Evolutionary conservation across 306 rosid species (phyloP), one percentile per base, ranked within the genome.

Genomic region (Rosa multiflora): DNA sequence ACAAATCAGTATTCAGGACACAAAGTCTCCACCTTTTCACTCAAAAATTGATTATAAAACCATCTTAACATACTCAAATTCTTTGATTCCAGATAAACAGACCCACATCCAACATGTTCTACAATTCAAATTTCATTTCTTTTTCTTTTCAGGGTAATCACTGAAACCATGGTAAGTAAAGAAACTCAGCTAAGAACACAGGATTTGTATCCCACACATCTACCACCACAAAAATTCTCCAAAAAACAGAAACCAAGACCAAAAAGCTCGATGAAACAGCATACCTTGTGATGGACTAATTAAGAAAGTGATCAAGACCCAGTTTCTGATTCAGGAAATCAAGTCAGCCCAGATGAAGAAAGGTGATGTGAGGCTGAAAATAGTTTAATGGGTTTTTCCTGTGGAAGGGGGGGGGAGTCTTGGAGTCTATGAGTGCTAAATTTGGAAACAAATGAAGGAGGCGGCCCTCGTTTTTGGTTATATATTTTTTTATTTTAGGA

Each of bases 331-430:
- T 58, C 79, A 76, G 47, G 76, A 29, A 85, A 79, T 49, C 20
- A 67, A 71, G 61, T 10, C 40, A 14, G 78, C 63, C 75, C 88
- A 73, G 84, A 40, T 63, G 74, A 51, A 88, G 85, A 78, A 44
- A 40, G 35, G 0, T 15, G 59, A 63, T 17, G 21, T 26, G 48
- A 43, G 61, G 73, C 56, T 42, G 39, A 55, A 64, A 69, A 13
- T 23, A 47, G 21, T 26, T 21, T 77, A 21, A 35, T 59, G 76
- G 68, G 73, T 21, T 46, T 3, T 0, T 32, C 20, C 0, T 13
- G 10, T 6, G 18, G 26, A 23, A 23, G 26, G 9, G 13, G 8
- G 59, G 51, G 10, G 46, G 70, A 48, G 37, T 12, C 0, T 35
- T 5, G 6, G 8, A 37, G 8, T 3, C 2, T 6, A 1, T 0